Conservation (phyloP, 106 monocot species). For the Xerophyta viscosa region DNA sequence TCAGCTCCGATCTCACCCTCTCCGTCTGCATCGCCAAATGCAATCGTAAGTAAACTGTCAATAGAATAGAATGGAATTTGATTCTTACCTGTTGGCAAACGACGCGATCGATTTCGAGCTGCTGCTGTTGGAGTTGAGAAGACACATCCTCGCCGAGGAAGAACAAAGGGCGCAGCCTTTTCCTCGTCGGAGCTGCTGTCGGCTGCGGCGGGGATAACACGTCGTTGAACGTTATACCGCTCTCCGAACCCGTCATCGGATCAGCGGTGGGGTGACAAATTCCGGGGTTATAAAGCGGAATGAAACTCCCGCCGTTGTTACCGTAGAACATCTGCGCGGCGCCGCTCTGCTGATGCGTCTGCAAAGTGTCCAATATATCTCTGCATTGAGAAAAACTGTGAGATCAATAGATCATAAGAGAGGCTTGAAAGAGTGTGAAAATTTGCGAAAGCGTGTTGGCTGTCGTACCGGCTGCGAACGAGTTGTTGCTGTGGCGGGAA, state of each 20-base stretch:
- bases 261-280: background rate
- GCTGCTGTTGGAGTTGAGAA: slow-evolving; percentile 1
- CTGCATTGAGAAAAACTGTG: background rate
- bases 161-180: background rate
- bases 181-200: background rate
- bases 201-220: background rate
- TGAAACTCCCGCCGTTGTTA: background rate
- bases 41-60: too few relatives aligned
- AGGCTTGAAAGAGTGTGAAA: background rate
- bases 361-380: background rate
- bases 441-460: background rate
- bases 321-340: too few relatives aligned
- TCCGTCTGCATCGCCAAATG: slow-evolving; percentile 14
- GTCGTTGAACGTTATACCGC: background rate
- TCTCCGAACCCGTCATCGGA: background rate
- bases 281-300: background rate
- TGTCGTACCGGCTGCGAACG: slow-evolving; percentile 1
- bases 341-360: background rate
- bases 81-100: background rate
- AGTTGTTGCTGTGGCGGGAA: slow-evolving; percentile 7
- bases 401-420: background rate
- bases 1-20: slow-evolving; percentile 30
- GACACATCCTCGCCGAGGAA: background rate
- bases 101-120: slow-evolving; percentile 4
- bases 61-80: too few relatives aligned